Conservation (phyloP, 2,329 filamentous ascomycete genomes). For the Chrysoporthe austroafricana region DNA sequence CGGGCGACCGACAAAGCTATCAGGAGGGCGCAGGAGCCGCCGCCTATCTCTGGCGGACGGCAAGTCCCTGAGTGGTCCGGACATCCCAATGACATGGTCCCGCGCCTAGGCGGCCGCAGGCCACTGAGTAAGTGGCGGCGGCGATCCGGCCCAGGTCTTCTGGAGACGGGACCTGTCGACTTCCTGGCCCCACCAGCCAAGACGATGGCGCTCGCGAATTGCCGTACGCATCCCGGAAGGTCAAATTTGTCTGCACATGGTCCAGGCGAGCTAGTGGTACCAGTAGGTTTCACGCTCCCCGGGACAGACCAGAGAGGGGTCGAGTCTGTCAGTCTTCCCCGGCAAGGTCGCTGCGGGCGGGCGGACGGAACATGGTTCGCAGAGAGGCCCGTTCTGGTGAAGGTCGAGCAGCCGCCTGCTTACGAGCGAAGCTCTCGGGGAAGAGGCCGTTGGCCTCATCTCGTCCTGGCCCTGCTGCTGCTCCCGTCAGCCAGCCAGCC, state of each 20-base stretch:
- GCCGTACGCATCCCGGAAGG: not conserved
- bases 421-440: not conserved
- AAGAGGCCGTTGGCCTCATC: slow-evolving; percentile 1
- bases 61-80: not conserved
- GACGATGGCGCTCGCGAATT: not conserved
- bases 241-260: not conserved
- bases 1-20: too few species aligned
- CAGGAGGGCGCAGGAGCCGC: not conserved
- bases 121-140: not conserved
- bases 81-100: not conserved
- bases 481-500: not conserved
- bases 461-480: not conserved
- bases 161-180: not conserved
- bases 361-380: not conserved
- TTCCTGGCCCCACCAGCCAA: not conserved
- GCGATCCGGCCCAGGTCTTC: not conserved
- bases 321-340: not conserved
- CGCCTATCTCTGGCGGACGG: not conserved
- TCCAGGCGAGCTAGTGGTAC: not conserved
- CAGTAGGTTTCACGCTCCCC: not conserved
- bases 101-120: not conserved
- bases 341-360: not conserved
- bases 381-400: not conserved
- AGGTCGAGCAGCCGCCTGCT: not conserved
- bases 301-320: not conserved